These are phyloP conservation scores for Phalaenopsis equestris DNA, from an alignment of 106 monocot genomes.

Conservation along the genomic window DNA sequence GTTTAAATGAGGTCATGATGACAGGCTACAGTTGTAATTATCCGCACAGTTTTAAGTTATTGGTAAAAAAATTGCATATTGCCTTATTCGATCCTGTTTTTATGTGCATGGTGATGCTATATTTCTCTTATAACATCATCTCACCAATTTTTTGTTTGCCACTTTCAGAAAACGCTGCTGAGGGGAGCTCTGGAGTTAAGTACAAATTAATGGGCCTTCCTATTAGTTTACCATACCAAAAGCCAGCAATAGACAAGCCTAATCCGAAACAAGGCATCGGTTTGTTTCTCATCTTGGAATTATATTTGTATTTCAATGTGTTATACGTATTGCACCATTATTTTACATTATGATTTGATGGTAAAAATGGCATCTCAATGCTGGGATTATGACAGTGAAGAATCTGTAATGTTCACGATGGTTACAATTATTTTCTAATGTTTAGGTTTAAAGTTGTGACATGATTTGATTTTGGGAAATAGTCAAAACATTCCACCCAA, in stretches of 20 bases:
- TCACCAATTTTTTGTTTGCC: neutral
- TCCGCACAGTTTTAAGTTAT: neutral
- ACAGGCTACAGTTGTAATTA: neutral
- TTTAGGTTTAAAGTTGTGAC: neutral
- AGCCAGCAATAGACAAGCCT: slow-evolving; percentile 78
- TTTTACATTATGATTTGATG: neutral
- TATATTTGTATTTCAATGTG: neutral
- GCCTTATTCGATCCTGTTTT: neutral
- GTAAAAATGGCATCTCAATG: neutral
- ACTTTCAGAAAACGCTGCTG: slow-evolving; percentile 52
- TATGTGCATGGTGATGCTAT: neutral
- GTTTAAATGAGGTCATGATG: neutral
- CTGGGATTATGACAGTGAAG: neutral
- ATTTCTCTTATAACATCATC: neutral
- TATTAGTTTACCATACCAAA: slow-evolving; percentile 63
- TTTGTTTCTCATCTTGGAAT: slow-evolving; percentile 19
- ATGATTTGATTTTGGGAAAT: too few species aligned
- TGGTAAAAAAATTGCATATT: neutral
- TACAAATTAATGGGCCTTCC: slow-evolving; percentile 86
- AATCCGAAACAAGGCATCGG: slow-evolving; percentile 98
- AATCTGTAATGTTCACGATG: neutral
- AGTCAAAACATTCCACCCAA: too few species aligned
- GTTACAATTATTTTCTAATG: neutral
- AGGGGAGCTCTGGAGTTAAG: slow-evolving; percentile 62
- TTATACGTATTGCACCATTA: neutral